Evolutionary conservation across 495 filamentous ascomycete genomes (phyloP).

Genomic region (Trichoderma orchidacearum): DNA sequence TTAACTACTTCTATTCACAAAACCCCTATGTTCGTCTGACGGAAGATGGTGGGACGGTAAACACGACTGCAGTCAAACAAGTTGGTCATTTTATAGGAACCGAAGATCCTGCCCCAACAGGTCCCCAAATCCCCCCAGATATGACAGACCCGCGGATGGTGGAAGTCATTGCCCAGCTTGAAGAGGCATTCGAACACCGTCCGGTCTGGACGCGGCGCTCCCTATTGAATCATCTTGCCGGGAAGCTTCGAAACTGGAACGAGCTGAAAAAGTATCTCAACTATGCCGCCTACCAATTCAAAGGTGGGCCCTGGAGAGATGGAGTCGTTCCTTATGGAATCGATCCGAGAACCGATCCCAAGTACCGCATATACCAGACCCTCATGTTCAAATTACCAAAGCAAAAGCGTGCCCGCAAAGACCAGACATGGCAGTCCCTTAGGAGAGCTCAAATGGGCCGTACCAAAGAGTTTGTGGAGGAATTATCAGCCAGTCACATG

Average conservation of each 20-base stretch:
- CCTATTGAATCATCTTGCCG: conserved; percentile 52
- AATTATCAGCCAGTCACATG: conserved; percentile 44
- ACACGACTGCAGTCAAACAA: conserved; percentile 32
- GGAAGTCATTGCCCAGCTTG: conserved; percentile 42
- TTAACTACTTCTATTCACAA: conserved; percentile 48
- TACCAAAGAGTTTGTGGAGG: conserved; percentile 11
- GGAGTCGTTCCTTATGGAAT: conserved; percentile 70
- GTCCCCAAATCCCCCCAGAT: conserved; percentile 20
- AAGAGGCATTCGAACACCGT: conserved; percentile 48
- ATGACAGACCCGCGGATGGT: conserved; percentile 38
- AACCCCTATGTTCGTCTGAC: conserved; percentile 33
- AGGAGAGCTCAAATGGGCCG: conserved; percentile 14
- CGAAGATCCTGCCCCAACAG: conserved; percentile 25
- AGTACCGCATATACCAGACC: conserved; percentile 73
- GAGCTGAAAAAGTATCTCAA: conserved; percentile 50
- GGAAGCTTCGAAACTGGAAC: conserved; percentile 29
- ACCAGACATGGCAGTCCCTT: conserved; percentile 29
- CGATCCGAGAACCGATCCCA: conserved; percentile 64
- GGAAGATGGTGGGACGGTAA: conserved; percentile 3
- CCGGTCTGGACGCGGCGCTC: conserved; percentile 80
- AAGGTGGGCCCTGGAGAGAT: conserved; percentile 81
- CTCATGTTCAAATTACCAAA: conserved; percentile 57
- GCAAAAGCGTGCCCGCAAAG: conserved; percentile 23
- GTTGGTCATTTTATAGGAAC: conserved; percentile 51
- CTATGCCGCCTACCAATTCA: conserved; percentile 81